Conservation (phyloP, 1,284 basidiomycete genomes). For the Phenoliferia sp. region DNA sequence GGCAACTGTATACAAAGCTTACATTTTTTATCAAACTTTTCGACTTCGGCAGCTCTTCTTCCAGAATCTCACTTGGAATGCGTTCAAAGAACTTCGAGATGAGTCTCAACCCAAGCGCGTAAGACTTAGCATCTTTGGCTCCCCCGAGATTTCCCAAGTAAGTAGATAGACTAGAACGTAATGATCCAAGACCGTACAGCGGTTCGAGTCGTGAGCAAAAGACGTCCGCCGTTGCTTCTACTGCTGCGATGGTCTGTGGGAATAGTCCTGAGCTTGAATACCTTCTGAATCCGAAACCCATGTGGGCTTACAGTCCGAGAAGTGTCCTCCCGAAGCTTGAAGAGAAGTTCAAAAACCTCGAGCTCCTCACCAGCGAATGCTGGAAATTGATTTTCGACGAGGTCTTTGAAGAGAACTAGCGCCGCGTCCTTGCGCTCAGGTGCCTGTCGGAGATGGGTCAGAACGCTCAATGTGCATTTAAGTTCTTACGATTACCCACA, state of each 20-base stretch:
- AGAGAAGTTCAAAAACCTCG: slow-evolving; percentile 20
- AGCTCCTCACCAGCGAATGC: slow-evolving; percentile 23
- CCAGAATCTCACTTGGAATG: slow-evolving; percentile 70
- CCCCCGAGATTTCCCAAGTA: slow-evolving; percentile 51
- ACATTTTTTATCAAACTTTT: slow-evolving; percentile 63
- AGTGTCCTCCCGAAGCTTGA: slow-evolving; percentile 21
- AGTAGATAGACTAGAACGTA: slow-evolving; percentile 61
- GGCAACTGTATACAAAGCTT: slow-evolving; percentile 38
- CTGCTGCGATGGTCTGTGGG: slow-evolving; percentile 62
- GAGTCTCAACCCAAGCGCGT: slow-evolving; percentile 72
- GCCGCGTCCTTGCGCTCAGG: slow-evolving; percentile 7
- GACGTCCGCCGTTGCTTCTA: slow-evolving; percentile 48
- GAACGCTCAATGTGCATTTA: too few species aligned
- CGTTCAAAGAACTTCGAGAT: slow-evolving; percentile 72
- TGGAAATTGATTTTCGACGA: slow-evolving; percentile 30
- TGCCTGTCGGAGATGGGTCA: neutral
- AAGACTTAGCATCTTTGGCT: slow-evolving; percentile 52
- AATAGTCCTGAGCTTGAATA: slow-evolving; percentile 58
- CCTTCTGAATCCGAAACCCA: slow-evolving; percentile 38
- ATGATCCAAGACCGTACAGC: slow-evolving; percentile 72
- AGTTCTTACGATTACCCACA: too few species aligned
- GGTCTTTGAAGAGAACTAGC: slow-evolving; percentile 18
- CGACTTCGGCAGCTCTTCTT: slow-evolving; percentile 73
- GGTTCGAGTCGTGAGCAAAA: slow-evolving; percentile 61
- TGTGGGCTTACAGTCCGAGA: slow-evolving; percentile 13